Evolutionary conservation across 345 rosid species (phyloP), one percentile per base, ranked within the genome.

Genomic region (Eucalyptus cloeziana): DNA sequence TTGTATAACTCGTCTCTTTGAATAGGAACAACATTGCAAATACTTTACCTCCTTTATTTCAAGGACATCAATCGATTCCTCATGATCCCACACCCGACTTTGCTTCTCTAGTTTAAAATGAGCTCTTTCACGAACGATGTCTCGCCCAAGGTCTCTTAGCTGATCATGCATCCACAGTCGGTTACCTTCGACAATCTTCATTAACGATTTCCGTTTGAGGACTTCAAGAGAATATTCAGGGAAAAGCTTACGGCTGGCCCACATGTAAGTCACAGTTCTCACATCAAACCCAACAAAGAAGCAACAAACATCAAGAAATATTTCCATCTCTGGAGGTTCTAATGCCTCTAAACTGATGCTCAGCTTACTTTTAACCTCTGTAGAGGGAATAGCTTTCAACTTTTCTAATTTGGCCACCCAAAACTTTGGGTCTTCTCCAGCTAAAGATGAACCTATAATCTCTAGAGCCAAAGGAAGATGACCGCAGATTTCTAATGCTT

Each of bases 351-450:
- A 1, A 27, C 69, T 62, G 1, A 62, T 62, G 31, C 1, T 62
- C 69, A 62, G 0, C 69, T 60, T 60, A 3, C 7, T 7, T 60
- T 60, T 6, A 27, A 60, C 69, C 6, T 60, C 1, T 27, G n/a
- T n/a, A n/a, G n/a, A n/a, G n/a, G 15, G 31, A 13, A 13, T 13
- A 6, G 15, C 30, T 27, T 30, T 2, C 69, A 62, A 1, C 4
- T 1, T 62, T 4, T 60, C 8, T 12, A 62, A 62, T 13, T 2
- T 60, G 69, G 0, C 0, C 31, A 0, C 33, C 69, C 69, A 60
- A 5, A 1, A 4, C 0, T 24, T 2, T 58, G 0, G 0, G 30
- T 25, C 64, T 2, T 58, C 9, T 10, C 13, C 30, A 30, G 33
- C 7, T 60, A 60, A 60, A 60, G 0, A 3, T 12, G 69, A 60